Evolutionary conservation across 1,139 yeast genomes (phyloP), one percentile per base, ranked within the genome.

Genomic region (Hyphopichia burtonii): DNA sequence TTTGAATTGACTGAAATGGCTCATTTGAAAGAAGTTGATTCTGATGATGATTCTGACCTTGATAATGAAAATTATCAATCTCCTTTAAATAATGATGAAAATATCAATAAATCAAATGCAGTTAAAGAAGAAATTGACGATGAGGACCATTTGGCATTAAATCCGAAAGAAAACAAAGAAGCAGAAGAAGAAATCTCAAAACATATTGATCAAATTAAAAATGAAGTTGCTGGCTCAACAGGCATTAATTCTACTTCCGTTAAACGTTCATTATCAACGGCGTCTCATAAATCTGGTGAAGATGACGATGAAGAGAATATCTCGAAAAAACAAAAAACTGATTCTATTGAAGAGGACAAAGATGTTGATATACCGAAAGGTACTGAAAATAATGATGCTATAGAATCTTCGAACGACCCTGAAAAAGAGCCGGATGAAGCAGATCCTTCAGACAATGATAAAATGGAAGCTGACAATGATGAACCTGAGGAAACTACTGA

Each of bases 1-100:
- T 65, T 73, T 2, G 61, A 66, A 42, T 59, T 72, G 44, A 71
- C 77, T 3, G 70, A 68, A 41, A 51, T 71, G 47, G 74, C 78
- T 11, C 59, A 77, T 58, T 53, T 68, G 62, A 53, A 67, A 59
- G 65, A 68, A 46, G 61, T 63, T 54, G 65, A 71, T 48, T 59
- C 67, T 3, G 71, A 63, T 42, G 61, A 58, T 23, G 38, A 36
- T 32, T 30, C 31, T 6, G 62, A 55, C 37, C 54, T 55, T 8
- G 62, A 54, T 15, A 22, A 28, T 39, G 33, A n/a, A 30, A 31
- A 22, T 19, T 20, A 15, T 19, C 14, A 37, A 31, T n/a, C 37
- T n/a, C 37, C 37, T 5, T 52, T 14, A 35, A 12, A 23, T 12
- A n/a, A 28, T 28, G 31, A 34, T 15, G 18, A 22, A 34, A 4